phyloP scores from a whole-genome alignment of 2,329 filamentous ascomycete genomes.

The Colletotrichum sojae region DNA sequence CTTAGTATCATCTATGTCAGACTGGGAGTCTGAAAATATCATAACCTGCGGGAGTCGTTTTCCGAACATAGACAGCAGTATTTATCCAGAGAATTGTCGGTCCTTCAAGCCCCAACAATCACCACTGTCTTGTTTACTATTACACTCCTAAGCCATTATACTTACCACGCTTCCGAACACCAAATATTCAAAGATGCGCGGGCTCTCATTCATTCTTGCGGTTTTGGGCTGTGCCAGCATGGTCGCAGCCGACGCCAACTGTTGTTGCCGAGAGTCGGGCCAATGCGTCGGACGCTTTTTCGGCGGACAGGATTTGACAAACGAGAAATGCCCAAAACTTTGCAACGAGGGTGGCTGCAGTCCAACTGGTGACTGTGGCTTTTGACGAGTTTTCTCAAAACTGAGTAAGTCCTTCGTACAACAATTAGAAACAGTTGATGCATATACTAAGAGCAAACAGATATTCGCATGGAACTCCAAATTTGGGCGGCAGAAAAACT shows the following conservation, averaged over 20 bases:
- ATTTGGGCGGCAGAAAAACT: too few relatives aligned
- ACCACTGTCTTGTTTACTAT: too few relatives aligned
- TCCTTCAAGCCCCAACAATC: too few relatives aligned
- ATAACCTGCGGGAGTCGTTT: too few relatives aligned
- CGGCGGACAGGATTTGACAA: neutral
- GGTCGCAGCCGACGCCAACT: neutral
- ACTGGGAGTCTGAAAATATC: too few relatives aligned
- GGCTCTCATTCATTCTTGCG: neutral
- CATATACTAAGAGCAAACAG: too few relatives aligned
- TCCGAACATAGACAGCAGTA: too few relatives aligned
- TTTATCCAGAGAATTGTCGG: too few relatives aligned
- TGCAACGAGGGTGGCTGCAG: neutral
- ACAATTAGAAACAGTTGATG: neutral
- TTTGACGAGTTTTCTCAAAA: neutral
- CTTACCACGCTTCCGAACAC: neutral
- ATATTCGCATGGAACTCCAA: too few relatives aligned
- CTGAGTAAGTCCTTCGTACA: neutral
- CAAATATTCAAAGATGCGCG: neutral
- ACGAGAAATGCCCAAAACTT: neutral
- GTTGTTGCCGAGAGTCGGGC: neutral
- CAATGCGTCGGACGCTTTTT: neutral
- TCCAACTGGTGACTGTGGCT: neutral
- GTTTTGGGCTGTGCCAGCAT: neutral
- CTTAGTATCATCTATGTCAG: too few relatives aligned
- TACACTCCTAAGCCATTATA: too few relatives aligned